Conservation (phyloP, 352 stramenopile species). For the Blastocystis sp. region DNA sequence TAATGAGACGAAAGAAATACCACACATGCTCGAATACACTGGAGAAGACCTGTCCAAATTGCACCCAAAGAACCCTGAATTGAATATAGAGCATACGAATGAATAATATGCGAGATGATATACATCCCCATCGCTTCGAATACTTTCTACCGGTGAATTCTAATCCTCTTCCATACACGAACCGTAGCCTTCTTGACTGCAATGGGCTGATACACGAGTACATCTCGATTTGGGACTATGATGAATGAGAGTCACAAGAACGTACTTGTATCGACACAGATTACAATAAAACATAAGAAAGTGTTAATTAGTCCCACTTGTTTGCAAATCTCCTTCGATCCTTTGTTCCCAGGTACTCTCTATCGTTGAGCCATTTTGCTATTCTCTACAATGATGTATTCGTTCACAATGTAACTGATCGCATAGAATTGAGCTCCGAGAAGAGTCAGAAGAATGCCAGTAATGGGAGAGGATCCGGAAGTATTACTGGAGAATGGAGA, state of each 20-base stretch:
- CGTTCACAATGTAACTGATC: conserved; percentile 37
- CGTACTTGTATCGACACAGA: conserved; percentile 3
- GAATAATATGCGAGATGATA: neutral
- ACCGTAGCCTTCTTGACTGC: neutral
- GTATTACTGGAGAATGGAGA: neutral
- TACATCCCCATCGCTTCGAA: neutral
- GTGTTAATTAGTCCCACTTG: conserved; percentile 10
- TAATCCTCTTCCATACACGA: neutral
- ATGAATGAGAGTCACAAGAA: neutral
- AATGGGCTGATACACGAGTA: neutral
- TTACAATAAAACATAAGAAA: neutral
- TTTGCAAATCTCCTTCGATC: conserved; percentile 16
- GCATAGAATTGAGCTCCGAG: conserved; percentile 41
- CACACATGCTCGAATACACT: conserved; percentile 18
- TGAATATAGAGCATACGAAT: conserved; percentile 5
- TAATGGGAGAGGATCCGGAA: neutral
- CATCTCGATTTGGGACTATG: neutral
- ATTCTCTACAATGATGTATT: neutral
- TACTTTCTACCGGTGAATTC: neutral
- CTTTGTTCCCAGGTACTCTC: conserved; percentile 2
- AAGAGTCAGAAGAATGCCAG: conserved; percentile 15
- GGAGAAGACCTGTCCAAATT: conserved; percentile 12
- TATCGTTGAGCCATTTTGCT: neutral
- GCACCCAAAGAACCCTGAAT: conserved; percentile 5
- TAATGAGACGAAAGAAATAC: conserved; percentile 6